Conservation (phyloP, 2,329 filamentous ascomycete species). For the Fusarium tricinctum region DNA sequence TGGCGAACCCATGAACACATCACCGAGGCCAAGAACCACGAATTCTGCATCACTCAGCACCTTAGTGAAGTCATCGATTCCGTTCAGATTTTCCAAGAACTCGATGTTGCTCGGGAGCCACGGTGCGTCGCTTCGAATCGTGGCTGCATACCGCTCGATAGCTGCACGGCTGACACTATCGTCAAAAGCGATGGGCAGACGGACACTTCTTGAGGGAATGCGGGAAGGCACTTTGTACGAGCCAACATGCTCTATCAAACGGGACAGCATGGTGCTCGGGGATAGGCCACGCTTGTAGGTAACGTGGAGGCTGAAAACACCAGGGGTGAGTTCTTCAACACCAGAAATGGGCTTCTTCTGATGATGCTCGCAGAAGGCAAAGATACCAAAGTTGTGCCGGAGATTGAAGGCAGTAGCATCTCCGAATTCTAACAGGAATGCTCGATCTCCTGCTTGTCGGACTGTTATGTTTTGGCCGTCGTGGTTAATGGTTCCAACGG, state of each 20-base stretch:
- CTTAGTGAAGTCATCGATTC: slow-evolving; percentile 47
- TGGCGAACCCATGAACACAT: slow-evolving; percentile 58
- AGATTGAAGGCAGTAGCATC: slow-evolving; percentile 50
- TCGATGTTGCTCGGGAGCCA: slow-evolving; percentile 74
- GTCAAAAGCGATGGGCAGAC: slow-evolving; percentile 57
- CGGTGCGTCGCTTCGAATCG: slow-evolving; percentile 70
- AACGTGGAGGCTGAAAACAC: slow-evolving; percentile 55
- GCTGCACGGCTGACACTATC: slow-evolving; percentile 62
- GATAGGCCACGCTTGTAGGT: slow-evolving; percentile 44
- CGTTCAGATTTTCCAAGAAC: slow-evolving; percentile 61
- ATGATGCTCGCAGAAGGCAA: slow-evolving; percentile 54
- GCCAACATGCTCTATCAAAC: slow-evolving; percentile 43
- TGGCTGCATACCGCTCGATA: slow-evolving; percentile 71
- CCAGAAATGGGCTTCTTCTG: slow-evolving; percentile 45
- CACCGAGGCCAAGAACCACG: slow-evolving; percentile 56
- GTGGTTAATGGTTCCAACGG: slow-evolving; percentile 37
- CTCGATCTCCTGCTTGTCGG: slow-evolving; percentile 54
- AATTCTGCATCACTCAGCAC: slow-evolving; percentile 53
- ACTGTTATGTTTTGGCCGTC: slow-evolving; percentile 34
- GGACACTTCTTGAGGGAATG: slow-evolving; percentile 52
- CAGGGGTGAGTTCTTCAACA: slow-evolving; percentile 53
- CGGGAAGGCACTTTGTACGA: slow-evolving; percentile 42
- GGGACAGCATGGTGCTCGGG: slow-evolving; percentile 40
- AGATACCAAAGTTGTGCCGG: slow-evolving; percentile 53
- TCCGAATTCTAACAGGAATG: slow-evolving; percentile 55